phyloP scores from a whole-genome alignment of 176 grass and related monocot species.

The Thinopyrum elongatum region DNA sequence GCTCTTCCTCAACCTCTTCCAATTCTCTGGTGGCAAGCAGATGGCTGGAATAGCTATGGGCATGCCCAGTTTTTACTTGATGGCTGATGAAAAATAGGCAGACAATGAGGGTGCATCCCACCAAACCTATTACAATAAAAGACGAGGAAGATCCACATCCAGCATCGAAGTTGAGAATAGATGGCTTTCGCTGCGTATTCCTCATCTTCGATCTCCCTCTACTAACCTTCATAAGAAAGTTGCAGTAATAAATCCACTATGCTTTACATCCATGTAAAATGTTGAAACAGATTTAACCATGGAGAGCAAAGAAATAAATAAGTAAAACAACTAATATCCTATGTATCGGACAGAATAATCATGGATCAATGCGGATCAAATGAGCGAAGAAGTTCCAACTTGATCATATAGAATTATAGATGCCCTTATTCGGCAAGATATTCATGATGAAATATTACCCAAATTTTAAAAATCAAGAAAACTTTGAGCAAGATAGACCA shows the following conservation, averaged over 20 bases:
- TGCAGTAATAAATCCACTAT: slow-evolving; percentile 45
- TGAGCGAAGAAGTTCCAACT: not conserved
- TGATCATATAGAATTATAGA: not conserved
- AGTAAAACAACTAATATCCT: not conserved
- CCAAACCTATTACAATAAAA: slow-evolving; percentile 54
- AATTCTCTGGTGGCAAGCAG: slow-evolving; percentile 43
- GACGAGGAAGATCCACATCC: slow-evolving; percentile 49
- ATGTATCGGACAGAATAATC: not conserved
- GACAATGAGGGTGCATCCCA: slow-evolving; percentile 49
- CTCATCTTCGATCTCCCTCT: slow-evolving; percentile 70
- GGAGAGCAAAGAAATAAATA: not conserved
- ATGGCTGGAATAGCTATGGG: slow-evolving; percentile 26
- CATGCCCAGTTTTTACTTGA: slow-evolving; percentile 31
- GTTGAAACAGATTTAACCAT: not conserved
- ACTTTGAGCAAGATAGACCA: not conserved
- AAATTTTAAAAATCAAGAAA: not conserved
- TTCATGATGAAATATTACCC: not conserved
- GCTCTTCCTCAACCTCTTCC: slow-evolving; percentile 71
- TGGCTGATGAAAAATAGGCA: slow-evolving; percentile 41
- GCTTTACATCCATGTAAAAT: slow-evolving; percentile 13
- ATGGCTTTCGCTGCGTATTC: slow-evolving; percentile 69
- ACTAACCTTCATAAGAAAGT: slow-evolving; percentile 56
- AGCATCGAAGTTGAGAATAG: slow-evolving; percentile 66
- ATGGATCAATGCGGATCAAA: not conserved
- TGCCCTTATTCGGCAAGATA: not conserved